Percentiles rank a stretch among this genome's conserved stretches.
phyloP scores from a whole-genome alignment of 257 asterid species.

The Eustoma russellianum region DNA sequence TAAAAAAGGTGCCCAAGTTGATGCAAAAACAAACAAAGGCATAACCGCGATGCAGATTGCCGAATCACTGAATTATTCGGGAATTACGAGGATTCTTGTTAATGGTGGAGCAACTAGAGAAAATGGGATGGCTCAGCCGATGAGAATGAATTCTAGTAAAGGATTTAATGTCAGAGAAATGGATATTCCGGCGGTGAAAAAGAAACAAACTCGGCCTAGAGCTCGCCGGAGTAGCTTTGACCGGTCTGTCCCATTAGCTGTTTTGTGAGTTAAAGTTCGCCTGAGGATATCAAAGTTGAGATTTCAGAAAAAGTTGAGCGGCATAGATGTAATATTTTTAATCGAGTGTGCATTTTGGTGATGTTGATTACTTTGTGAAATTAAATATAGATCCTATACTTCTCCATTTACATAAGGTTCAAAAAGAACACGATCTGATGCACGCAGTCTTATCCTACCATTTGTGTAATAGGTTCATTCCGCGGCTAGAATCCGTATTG shows the following conservation, averaged over 20 bases:
- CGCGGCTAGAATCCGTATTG: too few relatives aligned
- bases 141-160: conserved; percentile 13
- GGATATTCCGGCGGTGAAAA: conserved; percentile 25
- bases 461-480: too few relatives aligned
- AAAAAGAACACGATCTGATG: too few relatives aligned
- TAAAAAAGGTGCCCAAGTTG: conserved; percentile 65
- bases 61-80: conserved; percentile 40
- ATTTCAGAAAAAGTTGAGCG: too few relatives aligned
- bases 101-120: conserved; percentile 42
- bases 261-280: conserved; percentile 6
- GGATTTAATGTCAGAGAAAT: conserved; percentile 21
- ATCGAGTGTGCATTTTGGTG: too few relatives aligned
- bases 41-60: conserved; percentile 50
- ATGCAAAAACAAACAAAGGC: conserved; percentile 53
- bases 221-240: conserved; percentile 40
- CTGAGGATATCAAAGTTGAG: too few relatives aligned
- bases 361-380: too few relatives aligned
- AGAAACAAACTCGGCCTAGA: conserved; percentile 29
- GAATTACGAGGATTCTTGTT: conserved; percentile 47
- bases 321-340: too few relatives aligned
- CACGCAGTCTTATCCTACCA: too few relatives aligned
- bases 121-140: conserved; percentile 15
- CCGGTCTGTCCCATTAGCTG: conserved; percentile 33
- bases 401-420: too few relatives aligned
- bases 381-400: too few relatives aligned